Evolutionary conservation across 257 asterid species (phyloP).

Genomic region (Petrea volubilis): DNA sequence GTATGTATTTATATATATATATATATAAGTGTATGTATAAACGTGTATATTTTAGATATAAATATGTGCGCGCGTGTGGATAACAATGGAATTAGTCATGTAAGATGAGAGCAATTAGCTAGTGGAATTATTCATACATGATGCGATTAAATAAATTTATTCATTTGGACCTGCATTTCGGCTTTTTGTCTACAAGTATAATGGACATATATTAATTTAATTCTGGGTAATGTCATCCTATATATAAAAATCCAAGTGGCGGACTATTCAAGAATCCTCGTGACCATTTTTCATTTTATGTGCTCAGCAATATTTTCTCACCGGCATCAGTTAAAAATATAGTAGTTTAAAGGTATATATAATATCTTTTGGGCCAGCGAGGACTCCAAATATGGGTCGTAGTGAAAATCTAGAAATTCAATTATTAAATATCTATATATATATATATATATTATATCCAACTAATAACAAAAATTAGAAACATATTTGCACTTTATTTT

Average conservation of each 20-base stretch:
- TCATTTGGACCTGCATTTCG: neutral
- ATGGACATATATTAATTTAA: neutral
- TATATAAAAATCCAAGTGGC: neutral
- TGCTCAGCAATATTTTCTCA: neutral
- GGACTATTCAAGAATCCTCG: slow-evolving; percentile 2
- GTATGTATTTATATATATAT: too few relatives aligned
- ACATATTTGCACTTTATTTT: too few relatives aligned
- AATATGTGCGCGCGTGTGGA: too few relatives aligned
- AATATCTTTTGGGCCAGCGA: neutral
- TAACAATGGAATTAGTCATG: neutral
- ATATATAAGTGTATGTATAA: too few relatives aligned
- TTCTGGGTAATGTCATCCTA: neutral
- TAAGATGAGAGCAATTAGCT: neutral
- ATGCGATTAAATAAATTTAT: slow-evolving; percentile 9
- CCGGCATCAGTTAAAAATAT: neutral
- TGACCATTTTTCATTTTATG: neutral
- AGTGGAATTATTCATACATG: neutral
- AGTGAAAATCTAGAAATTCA: neutral
- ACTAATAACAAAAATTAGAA: too few relatives aligned
- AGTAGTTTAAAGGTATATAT: neutral
- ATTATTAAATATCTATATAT: too few relatives aligned
- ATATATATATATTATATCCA: too few relatives aligned
- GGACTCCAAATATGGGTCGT: neutral
- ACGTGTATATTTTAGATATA: too few relatives aligned
- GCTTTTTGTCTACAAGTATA: neutral